Percentiles rank a stretch among this genome's conserved stretches.
These are phyloP conservation scores for Rhizopus microsporus DNA, from an alignment of 371 early-diverging fungal species.

Conservation along the genomic window DNA sequence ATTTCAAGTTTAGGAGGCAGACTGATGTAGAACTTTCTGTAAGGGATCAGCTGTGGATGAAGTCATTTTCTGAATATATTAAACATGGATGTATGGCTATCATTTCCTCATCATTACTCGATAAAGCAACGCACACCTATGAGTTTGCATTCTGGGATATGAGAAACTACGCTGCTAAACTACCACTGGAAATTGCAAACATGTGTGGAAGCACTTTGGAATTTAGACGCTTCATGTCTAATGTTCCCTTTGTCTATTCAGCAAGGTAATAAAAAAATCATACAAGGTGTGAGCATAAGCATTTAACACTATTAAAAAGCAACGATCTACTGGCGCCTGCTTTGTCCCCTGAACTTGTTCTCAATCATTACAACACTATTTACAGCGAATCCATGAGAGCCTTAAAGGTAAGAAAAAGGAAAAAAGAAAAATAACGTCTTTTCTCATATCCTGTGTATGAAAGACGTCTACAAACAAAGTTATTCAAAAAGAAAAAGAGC, in stretches of 20 bases:
- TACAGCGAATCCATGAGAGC: constrained; percentile 14
- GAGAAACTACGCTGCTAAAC: constrained; percentile 6
- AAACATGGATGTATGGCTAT: constrained; percentile 24
- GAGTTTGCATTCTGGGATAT: constrained; percentile 30
- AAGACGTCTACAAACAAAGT: neutral
- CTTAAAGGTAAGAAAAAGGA: neutral
- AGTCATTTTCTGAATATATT: constrained; percentile 12
- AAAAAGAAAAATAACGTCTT: neutral
- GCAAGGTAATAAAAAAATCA: constrained; percentile 8
- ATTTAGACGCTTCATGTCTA: constrained; percentile 23
- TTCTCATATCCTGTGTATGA: neutral
- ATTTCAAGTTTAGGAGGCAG: constrained; percentile 23
- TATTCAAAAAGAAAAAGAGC: constrained; percentile 5
- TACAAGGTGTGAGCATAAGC: neutral
- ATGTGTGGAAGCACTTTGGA: constrained; percentile 20
- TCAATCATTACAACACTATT: constrained; percentile 15
- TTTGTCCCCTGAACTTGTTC: constrained; percentile 5
- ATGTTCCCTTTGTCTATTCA: constrained; percentile 10
- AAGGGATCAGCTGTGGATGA: constrained; percentile 19
- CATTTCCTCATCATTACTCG: constrained; percentile 7
- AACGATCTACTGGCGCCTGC: neutral
- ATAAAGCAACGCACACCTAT: constrained; percentile 21
- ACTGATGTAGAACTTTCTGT: constrained; percentile 12
- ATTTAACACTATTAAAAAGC: neutral
- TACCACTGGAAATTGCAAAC: constrained; percentile 19